These are phyloP conservation scores for Pestalotiopsis sp. DNA, from an alignment of 2,329 filamentous ascomycete genomes.

Conservation along the genomic window DNA sequence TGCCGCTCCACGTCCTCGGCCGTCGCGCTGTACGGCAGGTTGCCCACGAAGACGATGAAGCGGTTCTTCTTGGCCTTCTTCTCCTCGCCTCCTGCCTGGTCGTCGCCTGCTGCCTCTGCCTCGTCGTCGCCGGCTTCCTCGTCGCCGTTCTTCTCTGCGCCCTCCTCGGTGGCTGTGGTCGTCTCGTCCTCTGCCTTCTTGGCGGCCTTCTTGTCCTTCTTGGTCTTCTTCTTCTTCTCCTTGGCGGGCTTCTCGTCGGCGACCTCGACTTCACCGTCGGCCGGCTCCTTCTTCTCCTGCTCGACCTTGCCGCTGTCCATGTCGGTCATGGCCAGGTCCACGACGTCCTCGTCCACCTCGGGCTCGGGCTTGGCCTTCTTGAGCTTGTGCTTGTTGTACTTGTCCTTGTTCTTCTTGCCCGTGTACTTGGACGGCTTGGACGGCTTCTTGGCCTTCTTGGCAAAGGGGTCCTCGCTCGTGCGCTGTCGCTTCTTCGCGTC, in stretches of 20 bases:
- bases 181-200: conserved; percentile 18
- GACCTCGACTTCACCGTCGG: not conserved
- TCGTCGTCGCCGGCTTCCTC: conserved; percentile 13
- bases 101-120: not conserved
- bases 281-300: not conserved
- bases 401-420: conserved; percentile 9
- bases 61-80: conserved; percentile 45
- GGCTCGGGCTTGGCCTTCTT: conserved; percentile 26
- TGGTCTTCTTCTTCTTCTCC: conserved; percentile 36
- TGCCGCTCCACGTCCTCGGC: conserved; percentile 70
- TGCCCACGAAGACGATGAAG: conserved; percentile 85
- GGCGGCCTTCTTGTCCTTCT: conserved; percentile 26
- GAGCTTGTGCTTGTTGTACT: not conserved
- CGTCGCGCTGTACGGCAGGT: conserved; percentile 85
- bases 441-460: conserved; percentile 23
- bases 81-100: not conserved
- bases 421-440: too few species aligned
- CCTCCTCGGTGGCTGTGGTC: not conserved
- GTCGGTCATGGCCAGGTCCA: conserved; percentile 9
- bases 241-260: conserved; percentile 24
- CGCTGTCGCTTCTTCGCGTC: conserved; percentile 31
- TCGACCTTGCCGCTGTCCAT: conserved; percentile 7
- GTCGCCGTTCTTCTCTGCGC: conserved; percentile 19
- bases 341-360: conserved; percentile 15
- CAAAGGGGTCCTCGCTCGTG: conserved; percentile 20